Base-by-base conservation (phyloP, 441 rosid species). In the Adansonia rubrostipa region DNA sequence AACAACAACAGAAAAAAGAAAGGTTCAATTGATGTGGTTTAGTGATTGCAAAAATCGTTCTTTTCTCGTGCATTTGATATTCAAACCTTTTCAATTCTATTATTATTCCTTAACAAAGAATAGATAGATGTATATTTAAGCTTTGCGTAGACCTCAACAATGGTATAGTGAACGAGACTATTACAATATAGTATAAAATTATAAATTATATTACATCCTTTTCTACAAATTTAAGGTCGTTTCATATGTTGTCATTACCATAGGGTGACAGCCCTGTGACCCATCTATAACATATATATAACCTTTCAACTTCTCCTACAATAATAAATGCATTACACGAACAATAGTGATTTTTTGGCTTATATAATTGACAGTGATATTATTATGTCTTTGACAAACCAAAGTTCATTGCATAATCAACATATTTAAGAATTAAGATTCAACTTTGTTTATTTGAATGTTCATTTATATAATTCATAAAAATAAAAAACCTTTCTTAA, bases 311-410 rank as follows among this genome's bases (percentile, higher is more conserved):
- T 75, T 75, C 62, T 71, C 63, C 24, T 51, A 45, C 47, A 71
- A 14, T 80, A 75, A 77, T 83, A 85, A 88, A 86, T 85, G 89
- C 84, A 45, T 66, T 75, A 77, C 70, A 80, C 77, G 48, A 75
- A 82, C 45, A 77, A 69, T 72, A 19, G 66, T 78, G 71, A 74
- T 56, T 15, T 83, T 78, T 73, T 79, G 63, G 61, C 33, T 61
- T 71, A 58, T 71, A 53, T 33, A 53, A 53, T 53, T 53, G 75
- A 71, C 20, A 28, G 10, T 5, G 24, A 33, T 53, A 33, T 63
- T 33, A 33, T 63, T 53, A n/a, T 33, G 47, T 28, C 47, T 33
- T 71, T 33, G 22, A 69, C 17, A 47, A 9, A 69, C 40, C 42
- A 69, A 48, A 22, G 11, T 69, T 48, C 42, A 19, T 48, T 22